Percentiles rank a stretch among this genome's conserved stretches.
These are phyloP conservation scores for Trichophyton verrucosum DNA, from an alignment of 2,329 filamentous ascomycete species.

Conservation along the genomic window DNA sequence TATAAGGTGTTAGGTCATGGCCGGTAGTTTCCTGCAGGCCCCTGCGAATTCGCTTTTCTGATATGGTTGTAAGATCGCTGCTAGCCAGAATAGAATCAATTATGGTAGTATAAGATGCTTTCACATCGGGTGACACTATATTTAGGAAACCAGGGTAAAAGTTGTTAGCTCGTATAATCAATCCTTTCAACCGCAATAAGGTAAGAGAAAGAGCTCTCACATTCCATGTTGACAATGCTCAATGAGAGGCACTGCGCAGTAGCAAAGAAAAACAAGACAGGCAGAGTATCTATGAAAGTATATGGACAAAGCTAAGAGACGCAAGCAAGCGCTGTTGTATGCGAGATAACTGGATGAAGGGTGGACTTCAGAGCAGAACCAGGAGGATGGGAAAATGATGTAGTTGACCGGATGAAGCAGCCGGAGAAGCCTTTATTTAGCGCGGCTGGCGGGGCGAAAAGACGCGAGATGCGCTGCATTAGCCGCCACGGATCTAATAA, in stretches of 20 bases:
- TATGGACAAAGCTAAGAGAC: background rate
- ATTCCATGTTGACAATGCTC: slow-evolving; percentile 9
- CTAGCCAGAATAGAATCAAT: slow-evolving; percentile 50
- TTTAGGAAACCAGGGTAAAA: slow-evolving; percentile 10
- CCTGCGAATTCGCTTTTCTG: slow-evolving; percentile 53
- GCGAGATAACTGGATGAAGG: background rate
- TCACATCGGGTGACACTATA: slow-evolving; percentile 38
- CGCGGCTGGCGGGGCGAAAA: slow-evolving; percentile 1
- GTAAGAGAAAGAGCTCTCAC: slow-evolving; percentile 7
- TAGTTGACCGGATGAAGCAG: background rate
- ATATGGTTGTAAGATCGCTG: slow-evolving; percentile 52
- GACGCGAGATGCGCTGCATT: slow-evolving; percentile 2
- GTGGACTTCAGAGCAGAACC: background rate
- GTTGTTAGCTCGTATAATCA: background rate
- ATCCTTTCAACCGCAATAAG: background rate
- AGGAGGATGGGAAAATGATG: background rate
- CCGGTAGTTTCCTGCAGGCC: slow-evolving; percentile 48
- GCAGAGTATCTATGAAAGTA: background rate
- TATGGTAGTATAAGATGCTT: slow-evolving; percentile 43
- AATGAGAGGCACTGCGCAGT: background rate
- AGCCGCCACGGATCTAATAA: background rate
- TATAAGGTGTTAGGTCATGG: slow-evolving; percentile 50
- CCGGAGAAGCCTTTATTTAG: slow-evolving; percentile 4
- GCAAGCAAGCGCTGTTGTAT: background rate
- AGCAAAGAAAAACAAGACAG: background rate